Evolutionary conservation across 495 filamentous ascomycete species (phyloP), one percentile per base, ranked within the genome.

Genomic region (Melanomma pulvis-pyrius): DNA sequence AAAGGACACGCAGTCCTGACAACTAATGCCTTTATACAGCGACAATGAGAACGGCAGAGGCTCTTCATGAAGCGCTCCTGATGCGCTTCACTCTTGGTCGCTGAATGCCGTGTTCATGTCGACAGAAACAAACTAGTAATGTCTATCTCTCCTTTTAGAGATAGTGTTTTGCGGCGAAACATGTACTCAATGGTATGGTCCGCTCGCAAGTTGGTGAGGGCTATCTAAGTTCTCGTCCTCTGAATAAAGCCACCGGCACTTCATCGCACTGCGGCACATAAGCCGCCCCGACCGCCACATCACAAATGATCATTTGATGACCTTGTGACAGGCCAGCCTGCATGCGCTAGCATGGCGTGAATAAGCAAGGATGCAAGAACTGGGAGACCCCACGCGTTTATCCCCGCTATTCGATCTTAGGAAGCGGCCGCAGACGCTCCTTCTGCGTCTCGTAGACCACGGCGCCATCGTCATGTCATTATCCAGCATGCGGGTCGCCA

Each of bases 291-390:
- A 3, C 24, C 24, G 51, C 7, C 26, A 54, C 22, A 9, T n/a
- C 21, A 29, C 26, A 25, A 26, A 24, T 9, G 6, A 29, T 19
- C 6, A 19, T 29, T 32, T 11, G 5, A 2, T 11, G 2, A 26
- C 11, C 51, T 29, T 17, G 51, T 54, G 51, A 54, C 17, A 54
- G 19, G 48, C 12, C 22, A 26, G 24, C 11, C n/a, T 51, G 48
- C 48, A 51, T 51, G 48, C 24, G 22, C 48, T 24, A 26, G 48
- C 48, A 7, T 24, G 11, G 5, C 44, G 17, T 6, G 48, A 55
- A 55, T 15, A 55, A 34, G 52, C 52, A 55, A 55, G 52, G 52
- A 19, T 57, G 24, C 30, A 57, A 41, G 32, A 44, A 44, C 54
- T 13, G 12, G 54, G 32, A 28, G 54, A 57, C 54, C 54, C 54